These are phyloP conservation scores for Schrenkiella parvula DNA, from an alignment of 345 rosid genomes.

Conservation along the genomic window DNA sequence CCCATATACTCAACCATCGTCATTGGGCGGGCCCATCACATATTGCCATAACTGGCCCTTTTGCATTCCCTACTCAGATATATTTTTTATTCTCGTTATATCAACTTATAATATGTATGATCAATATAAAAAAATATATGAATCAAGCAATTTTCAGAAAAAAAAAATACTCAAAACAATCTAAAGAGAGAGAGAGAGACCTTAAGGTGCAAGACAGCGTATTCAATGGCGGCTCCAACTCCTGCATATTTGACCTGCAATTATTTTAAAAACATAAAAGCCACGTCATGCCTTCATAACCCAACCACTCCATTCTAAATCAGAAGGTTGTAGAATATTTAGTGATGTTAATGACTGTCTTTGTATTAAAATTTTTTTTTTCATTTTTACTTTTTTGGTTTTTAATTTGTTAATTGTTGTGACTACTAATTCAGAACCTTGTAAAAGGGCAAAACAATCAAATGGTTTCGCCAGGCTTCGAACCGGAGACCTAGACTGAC, in stretches of 20 bases:
- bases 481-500: background rate
- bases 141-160: background rate
- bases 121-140: background rate
- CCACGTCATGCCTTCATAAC: background rate
- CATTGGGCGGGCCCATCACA: background rate
- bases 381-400: too few species aligned
- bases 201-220: slow-evolving; percentile 94
- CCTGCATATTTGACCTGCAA: slow-evolving; percentile 45
- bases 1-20: background rate
- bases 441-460: background rate
- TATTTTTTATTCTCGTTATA: background rate
- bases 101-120: background rate
- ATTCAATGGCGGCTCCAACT: slow-evolving; percentile 82
- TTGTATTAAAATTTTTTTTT: too few species aligned
- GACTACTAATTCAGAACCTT: too few species aligned
- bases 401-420: too few species aligned
- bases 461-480: background rate
- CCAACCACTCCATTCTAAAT: background rate
- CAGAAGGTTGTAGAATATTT: background rate
- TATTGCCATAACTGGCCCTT: background rate
- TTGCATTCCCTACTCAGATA: too few species aligned
- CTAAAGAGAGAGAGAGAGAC: slow-evolving; percentile 12
- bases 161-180: background rate
- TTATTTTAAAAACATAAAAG: background rate
- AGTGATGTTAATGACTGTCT: background rate